Base-by-base conservation (phyloP, 352 stramenopile species). In the Blastocystis sp. region DNA sequence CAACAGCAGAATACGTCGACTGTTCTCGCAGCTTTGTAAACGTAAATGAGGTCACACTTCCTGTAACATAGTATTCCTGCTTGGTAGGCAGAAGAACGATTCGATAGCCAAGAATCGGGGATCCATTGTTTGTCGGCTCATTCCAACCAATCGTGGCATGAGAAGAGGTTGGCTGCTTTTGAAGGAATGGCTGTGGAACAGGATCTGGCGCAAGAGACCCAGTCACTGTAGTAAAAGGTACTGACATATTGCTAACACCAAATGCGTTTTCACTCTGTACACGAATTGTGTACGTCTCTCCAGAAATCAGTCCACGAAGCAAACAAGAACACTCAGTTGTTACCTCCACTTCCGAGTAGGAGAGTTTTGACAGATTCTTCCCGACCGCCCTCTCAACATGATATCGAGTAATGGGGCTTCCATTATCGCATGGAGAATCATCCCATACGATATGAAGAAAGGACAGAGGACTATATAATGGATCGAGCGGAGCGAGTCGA, bases 41-140 rank as follows among this genome's bases (percentile, higher is more conserved):
- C 45, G 23, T 63, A 23, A 84, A 34, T 11, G 73, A 47, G 18
- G 43, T 50, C 15, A 69, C 53, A 26, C 43, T 66, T 15, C 62
- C 29, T 1, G 73, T 47, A 13, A 84, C 43, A n/a, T 54, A 37
- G 26, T 84, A 84, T 3, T 64, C 47, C 20, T 55, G 73, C 8
- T 68, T 18, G 20, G 34, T 41, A 9, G 73, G 73, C 15, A 50
- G 34, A 18, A 84, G n/a, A 39, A 34, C 3, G 5, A 84, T 53
- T 20, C 15, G 9, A 23, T 84, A 84, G 20, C 73, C 73, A 13
- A 64, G 13, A 47, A 84, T 84, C n/a, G 50, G 18, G 6, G 73
- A 84, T 2, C 73, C 73, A 26, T 84, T 84, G 7, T 20, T n/a
- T 7, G 73, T 84, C 13, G 73, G 73, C 39, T 84, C 73, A 11